Evolutionary conservation across 1,284 basidiomycete genomes (phyloP).

Genomic region (Cutaneotrichosporon sp.): DNA sequence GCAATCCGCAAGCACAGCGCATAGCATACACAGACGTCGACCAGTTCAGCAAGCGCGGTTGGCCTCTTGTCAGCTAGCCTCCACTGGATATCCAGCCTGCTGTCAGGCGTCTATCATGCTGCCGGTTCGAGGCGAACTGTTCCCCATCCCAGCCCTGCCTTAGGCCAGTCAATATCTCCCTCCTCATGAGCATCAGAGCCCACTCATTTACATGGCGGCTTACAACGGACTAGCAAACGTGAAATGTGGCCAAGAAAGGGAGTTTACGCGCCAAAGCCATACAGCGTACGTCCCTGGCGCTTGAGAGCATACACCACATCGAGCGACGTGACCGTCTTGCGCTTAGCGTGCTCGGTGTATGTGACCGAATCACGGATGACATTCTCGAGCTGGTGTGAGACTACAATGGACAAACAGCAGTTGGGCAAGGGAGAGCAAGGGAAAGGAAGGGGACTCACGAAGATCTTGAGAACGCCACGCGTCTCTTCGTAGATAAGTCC

Average conservation of each 20-base stretch:
- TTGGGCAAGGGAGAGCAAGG: neutral
- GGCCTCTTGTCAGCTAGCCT: no score
- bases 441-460: conserved; percentile 45
- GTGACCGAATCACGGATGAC: conserved; percentile 84
- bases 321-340: conserved; percentile 82
- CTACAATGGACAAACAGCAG: neutral
- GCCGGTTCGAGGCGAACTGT: no score
- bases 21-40: no score
- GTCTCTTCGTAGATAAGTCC: conserved; percentile 92
- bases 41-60: no score
- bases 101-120: no score
- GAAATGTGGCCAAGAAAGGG: conserved; percentile 1
- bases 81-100: no score
- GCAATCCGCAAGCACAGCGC: no score
- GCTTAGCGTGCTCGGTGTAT: conserved; percentile 92
- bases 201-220: conserved; percentile 2
- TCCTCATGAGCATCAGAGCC: neutral
- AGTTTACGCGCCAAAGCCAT: conserved; percentile 71
- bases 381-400: conserved; percentile 48
- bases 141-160: no score
- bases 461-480: conserved; percentile 76
- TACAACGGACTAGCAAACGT: neutral
- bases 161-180: no score
- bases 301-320: conserved; percentile 85
- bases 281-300: conserved; percentile 82